A percentile compares a stretch with the other conserved stretches of the same genome.
phyloP scores from a whole-genome alignment of 2,329 filamentous ascomycete species.

The Triangularia verruculosa region DNA sequence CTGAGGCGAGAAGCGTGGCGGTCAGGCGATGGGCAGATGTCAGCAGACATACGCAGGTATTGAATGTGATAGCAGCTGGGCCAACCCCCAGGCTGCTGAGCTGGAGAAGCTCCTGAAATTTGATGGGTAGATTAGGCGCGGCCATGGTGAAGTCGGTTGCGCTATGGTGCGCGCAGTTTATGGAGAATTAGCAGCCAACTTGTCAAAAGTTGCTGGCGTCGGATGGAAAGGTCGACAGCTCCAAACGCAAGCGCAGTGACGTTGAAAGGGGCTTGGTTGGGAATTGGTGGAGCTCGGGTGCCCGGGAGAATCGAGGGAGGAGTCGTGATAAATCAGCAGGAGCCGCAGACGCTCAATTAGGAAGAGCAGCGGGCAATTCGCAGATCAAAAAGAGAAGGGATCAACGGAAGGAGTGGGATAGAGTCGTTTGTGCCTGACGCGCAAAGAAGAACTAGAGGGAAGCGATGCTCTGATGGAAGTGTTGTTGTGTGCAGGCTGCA shows the following conservation, averaged over 20 bases:
- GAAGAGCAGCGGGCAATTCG: conserved; percentile 11
- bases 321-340: conserved; percentile 16
- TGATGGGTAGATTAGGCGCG: conserved; percentile 37
- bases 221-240: conserved; percentile 8
- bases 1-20: no score
- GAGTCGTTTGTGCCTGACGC: conserved; percentile 17
- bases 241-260: conserved; percentile 10
- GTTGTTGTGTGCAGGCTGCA: conserved; percentile 20
- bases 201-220: conserved; percentile 27
- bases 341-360: conserved; percentile 18
- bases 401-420: conserved; percentile 10
- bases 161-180: conserved; percentile 32
- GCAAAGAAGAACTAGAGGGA: conserved; percentile 16
- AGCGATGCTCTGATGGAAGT: conserved; percentile 2
- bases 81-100: conserved; percentile 38
- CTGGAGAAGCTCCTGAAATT: conserved; percentile 42
- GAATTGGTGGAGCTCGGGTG: conserved; percentile 24
- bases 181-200: conserved; percentile 29
- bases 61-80: conserved; percentile 68
- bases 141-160: conserved; percentile 33
- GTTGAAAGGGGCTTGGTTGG: conserved; percentile 26
- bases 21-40: conserved; percentile 13
- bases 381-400: conserved; percentile 12
- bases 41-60: conserved; percentile 68
- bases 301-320: conserved; percentile 19